phyloP scores from a whole-genome alignment of 148 eudicot genomes.

The Camellia sinensis region DNA sequence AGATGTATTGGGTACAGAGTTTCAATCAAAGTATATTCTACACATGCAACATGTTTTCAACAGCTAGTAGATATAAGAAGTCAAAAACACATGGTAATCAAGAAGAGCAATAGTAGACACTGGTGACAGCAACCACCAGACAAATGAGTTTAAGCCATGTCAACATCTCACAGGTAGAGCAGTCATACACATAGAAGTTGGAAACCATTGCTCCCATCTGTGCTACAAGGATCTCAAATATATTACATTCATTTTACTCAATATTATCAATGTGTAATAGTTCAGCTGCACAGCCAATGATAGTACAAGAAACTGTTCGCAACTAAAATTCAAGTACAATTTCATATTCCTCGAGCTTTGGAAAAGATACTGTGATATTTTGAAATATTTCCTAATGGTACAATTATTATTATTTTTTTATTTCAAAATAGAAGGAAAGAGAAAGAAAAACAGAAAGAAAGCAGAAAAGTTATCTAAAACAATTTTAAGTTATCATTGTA shows the following conservation, averaged over 20 bases:
- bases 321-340: no score
- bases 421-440: no score
- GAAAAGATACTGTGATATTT: no score
- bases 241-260: background rate
- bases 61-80: background rate
- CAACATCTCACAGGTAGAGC: background rate
- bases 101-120: background rate
- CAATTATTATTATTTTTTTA: no score
- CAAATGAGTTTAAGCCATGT: background rate
- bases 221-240: background rate
- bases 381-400: no score
- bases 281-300: background rate
- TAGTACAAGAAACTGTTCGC: no score
- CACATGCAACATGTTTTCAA: background rate
- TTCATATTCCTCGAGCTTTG: no score
- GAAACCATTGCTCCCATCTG: background rate
- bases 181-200: background rate
- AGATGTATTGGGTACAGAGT: background rate
- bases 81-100: no score
- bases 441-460: no score
- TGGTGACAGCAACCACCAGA: background rate
- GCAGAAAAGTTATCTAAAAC: no score
- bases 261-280: no score
- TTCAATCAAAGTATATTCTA: background rate
- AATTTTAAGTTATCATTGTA: no score